These are phyloP conservation scores for Selaginella moellendorffii DNA, from an alignment of 75 land plant species.

Conservation along the genomic window DNA sequence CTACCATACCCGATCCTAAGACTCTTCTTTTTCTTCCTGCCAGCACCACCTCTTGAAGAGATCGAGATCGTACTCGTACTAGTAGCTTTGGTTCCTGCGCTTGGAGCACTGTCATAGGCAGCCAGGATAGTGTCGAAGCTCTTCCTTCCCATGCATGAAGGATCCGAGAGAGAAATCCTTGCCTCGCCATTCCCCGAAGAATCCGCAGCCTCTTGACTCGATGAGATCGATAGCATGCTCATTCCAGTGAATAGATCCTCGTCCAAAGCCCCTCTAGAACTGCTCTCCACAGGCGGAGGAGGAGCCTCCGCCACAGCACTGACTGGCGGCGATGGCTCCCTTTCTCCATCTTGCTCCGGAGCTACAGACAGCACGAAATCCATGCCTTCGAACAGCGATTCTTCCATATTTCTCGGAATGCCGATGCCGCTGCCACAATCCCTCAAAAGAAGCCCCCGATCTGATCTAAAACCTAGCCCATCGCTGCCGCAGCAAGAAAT, in stretches of 20 bases:
- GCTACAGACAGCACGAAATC: constrained; percentile 21
- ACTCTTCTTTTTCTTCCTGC: constrained; percentile 26
- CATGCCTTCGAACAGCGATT: constrained; percentile 32
- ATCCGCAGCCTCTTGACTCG: neutral
- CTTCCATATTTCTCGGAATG: too few species aligned
- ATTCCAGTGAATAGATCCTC: constrained; percentile 3
- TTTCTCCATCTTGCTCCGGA: constrained; percentile 14
- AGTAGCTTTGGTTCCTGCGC: neutral
- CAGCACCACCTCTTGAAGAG: constrained; percentile 4
- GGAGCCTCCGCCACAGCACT: constrained; percentile 3
- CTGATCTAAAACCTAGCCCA: too few species aligned
- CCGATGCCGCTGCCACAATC: too few species aligned
- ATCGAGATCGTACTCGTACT: neutral
- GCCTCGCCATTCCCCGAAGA: neutral
- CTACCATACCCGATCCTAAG: constrained; percentile 36
- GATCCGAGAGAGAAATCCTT: neutral
- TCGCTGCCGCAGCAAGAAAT: too few species aligned
- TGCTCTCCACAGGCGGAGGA: neutral
- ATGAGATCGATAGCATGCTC: neutral
- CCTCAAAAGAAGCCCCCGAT: too few species aligned
- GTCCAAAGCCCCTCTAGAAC: neutral
- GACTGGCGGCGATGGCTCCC: neutral
- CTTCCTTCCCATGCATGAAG: neutral
- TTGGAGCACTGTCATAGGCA: neutral
- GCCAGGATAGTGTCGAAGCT: constrained; percentile 2